Evolutionary conservation across 768 basidiomycete genomes (phyloP).

Genomic region (Tylopilus subfusipes): DNA sequence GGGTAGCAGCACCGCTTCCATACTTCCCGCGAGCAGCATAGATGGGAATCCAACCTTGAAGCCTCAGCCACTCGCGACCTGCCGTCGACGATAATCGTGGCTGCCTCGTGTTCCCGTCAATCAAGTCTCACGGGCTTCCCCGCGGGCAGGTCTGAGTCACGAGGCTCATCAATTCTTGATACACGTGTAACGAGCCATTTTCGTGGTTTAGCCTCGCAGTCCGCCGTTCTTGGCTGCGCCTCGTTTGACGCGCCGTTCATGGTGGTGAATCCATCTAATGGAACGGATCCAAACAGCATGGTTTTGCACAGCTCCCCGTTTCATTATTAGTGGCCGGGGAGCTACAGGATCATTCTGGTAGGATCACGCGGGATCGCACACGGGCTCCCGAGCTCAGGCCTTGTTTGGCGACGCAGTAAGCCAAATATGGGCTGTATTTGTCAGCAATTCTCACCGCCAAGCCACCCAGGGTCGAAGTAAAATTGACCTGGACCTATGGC

Average conservation of each 20-base stretch:
- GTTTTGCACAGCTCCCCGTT: constrained; percentile 13
- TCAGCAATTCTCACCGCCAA: constrained; percentile 21
- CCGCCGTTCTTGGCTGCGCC: neutral
- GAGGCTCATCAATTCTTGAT: constrained; percentile 15
- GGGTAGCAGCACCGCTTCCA: constrained; percentile 8
- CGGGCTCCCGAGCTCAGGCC: constrained; percentile 14
- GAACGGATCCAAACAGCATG: constrained; percentile 14
- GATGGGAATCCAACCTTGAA: constrained; percentile 1
- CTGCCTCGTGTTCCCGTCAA: constrained; percentile 29
- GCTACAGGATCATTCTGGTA: constrained; percentile 11
- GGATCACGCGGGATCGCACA: constrained; percentile 21
- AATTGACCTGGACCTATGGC: constrained; percentile 26
- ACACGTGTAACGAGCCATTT: constrained; percentile 22
- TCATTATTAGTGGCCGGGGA: constrained; percentile 8
- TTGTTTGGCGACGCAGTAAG: constrained; percentile 21
- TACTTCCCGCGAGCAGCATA: constrained; percentile 1
- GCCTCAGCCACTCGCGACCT: constrained; percentile 5
- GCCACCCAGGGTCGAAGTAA: constrained; percentile 10
- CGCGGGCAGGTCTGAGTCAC: constrained; percentile 14
- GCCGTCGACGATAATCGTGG: constrained; percentile 9
- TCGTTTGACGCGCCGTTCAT: neutral
- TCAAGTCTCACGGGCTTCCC: constrained; percentile 15
- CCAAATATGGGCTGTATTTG: constrained; percentile 21
- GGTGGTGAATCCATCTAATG: constrained; percentile 4
- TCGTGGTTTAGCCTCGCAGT: constrained; percentile 9